Conservation (phyloP, 371 early-diverging fungal genomes). For the Mortierella sp. region DNA sequence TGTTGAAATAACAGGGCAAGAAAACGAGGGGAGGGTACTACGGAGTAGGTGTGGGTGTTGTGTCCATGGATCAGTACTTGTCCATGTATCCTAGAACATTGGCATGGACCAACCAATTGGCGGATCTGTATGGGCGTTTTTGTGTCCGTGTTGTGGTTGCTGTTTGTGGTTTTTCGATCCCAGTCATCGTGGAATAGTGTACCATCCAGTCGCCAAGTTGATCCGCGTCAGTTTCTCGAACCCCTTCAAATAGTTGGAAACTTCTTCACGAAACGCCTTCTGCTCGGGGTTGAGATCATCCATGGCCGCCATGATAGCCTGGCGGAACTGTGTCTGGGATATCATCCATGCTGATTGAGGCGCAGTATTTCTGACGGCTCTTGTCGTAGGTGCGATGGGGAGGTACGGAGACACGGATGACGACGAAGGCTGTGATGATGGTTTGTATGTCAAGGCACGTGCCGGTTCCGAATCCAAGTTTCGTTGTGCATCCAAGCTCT, state of each 20-base stretch:
- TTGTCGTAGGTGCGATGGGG: background rate
- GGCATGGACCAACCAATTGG: too few relatives aligned
- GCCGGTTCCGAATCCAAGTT: slow-evolving; percentile 1
- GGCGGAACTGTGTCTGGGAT: background rate
- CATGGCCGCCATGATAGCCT: background rate
- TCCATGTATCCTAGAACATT: too few relatives aligned
- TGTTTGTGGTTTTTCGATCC: too few relatives aligned
- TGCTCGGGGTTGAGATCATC: background rate
- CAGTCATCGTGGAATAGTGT: slow-evolving; percentile 10
- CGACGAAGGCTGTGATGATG: too few relatives aligned
- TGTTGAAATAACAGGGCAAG: too few relatives aligned
- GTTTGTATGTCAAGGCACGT: too few relatives aligned
- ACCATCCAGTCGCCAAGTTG: slow-evolving; percentile 43
- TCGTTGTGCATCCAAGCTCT: slow-evolving; percentile 14
- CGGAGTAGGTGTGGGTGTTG: too few relatives aligned
- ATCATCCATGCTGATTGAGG: background rate
- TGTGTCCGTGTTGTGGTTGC: too few relatives aligned
- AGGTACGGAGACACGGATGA: too few relatives aligned
- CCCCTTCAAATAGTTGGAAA: slow-evolving; percentile 8
- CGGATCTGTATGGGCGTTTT: too few relatives aligned
- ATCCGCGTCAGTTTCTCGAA: slow-evolving; percentile 4
- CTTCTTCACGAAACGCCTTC: slow-evolving; percentile 2
- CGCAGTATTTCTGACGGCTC: background rate
- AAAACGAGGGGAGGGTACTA: too few relatives aligned
- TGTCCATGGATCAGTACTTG: too few relatives aligned